Conservation (phyloP, 345 rosid species). For the Salix suchowensis region DNA sequence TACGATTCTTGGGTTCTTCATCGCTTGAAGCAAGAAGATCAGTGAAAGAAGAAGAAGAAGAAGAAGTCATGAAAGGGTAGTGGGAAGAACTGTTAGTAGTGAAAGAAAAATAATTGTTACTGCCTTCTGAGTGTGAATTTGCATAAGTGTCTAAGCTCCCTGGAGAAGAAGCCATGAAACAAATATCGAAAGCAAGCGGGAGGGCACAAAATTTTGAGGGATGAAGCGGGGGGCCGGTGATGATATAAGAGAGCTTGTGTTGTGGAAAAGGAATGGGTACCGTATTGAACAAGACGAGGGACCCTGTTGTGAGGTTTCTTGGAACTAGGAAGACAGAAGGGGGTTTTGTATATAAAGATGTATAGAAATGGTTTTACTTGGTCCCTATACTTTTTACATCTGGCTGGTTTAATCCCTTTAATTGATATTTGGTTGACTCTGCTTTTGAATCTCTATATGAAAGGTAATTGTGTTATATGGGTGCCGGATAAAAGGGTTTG, state of each 20-base stretch:
- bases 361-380: neutral
- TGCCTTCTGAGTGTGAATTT: conserved; percentile 15
- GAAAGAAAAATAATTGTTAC: neutral
- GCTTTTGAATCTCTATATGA: no score
- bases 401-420: neutral
- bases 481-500: neutral
- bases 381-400: neutral
- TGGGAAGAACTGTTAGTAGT: conserved; percentile 28
- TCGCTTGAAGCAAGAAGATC: conserved; percentile 45
- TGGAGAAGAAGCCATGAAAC: conserved; percentile 40
- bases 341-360: neutral
- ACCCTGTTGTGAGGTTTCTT: neutral
- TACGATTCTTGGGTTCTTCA: conserved; percentile 10
- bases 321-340: neutral
- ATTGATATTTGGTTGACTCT: no score
- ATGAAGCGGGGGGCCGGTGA: neutral
- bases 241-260: neutral
- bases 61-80: conserved; percentile 31
- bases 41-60: conserved; percentile 41
- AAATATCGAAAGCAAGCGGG: neutral
- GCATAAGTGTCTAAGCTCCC: conserved; percentile 38
- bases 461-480: neutral
- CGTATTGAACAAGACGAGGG: neutral
- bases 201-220: neutral
- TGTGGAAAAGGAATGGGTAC: neutral